Percentiles rank a stretch among this genome's conserved stretches.
Evolutionary conservation across 257 asterid genomes (phyloP).

Genomic region (Galeopsis tetrahit): DNA sequence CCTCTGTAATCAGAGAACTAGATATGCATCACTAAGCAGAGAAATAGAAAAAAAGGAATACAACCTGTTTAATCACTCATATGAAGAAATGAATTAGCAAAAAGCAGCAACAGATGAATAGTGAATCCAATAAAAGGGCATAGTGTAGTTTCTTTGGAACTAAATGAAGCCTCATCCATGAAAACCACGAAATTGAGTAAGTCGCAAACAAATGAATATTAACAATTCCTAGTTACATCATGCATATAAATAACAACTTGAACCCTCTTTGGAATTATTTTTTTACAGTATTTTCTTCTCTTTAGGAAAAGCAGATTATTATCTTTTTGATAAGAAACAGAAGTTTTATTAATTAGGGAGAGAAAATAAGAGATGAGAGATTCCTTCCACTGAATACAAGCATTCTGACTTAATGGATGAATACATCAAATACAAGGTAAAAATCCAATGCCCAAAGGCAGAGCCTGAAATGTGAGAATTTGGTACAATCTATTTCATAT

Average conservation of each 20-base stretch:
- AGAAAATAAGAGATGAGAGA: background rate
- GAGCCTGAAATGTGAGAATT: background rate
- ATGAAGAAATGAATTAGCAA: conserved; percentile 21
- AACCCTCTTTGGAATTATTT: background rate
- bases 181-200: conserved; percentile 12
- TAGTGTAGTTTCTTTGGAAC: conserved; percentile 5
- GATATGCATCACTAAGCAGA: conserved; percentile 16
- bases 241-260: background rate
- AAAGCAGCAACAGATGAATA: conserved; percentile 17
- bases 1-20: conserved; percentile 47
- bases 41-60: background rate
- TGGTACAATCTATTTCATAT: background rate
- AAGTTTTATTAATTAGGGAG: background rate
- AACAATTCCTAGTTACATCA: background rate
- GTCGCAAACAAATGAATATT: conserved; percentile 5
- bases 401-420: too few species aligned
- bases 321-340: background rate
- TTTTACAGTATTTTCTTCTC: background rate
- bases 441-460: background rate
- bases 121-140: background rate
- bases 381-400: background rate
- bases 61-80: background rate
- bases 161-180: background rate
- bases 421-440: background rate
- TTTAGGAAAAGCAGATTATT: background rate